phyloP scores from a whole-genome alignment of 345 rosid species.

The Fremontodendron californicum region DNA sequence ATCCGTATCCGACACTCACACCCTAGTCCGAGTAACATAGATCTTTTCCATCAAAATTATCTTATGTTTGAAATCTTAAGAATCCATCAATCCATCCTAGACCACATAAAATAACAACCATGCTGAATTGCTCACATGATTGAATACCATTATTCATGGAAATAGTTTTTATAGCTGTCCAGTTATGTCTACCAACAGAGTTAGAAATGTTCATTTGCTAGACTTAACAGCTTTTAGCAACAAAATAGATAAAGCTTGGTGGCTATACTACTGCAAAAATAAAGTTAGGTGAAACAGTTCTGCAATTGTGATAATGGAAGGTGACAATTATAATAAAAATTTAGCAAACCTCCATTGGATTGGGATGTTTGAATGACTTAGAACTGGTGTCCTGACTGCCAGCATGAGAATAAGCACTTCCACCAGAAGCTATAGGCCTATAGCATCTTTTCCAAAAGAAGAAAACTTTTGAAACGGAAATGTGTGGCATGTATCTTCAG shows the following conservation, averaged over 20 bases:
- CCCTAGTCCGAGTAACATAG: too few species aligned
- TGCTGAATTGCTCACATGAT: background rate
- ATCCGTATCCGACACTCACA: too few species aligned
- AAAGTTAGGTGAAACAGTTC: background rate
- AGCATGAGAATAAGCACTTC: slow-evolving; percentile 23
- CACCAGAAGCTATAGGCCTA: slow-evolving; percentile 20
- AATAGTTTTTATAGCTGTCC: background rate
- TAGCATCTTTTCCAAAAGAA: slow-evolving; percentile 30
- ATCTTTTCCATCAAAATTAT: background rate
- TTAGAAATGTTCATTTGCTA: background rate
- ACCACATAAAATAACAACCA: too few species aligned
- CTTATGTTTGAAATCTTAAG: background rate
- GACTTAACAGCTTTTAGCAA: background rate
- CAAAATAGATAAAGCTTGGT: background rate
- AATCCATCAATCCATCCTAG: too few species aligned
- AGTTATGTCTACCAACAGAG: background rate
- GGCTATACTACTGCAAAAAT: background rate
- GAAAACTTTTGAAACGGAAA: slow-evolving; percentile 53
- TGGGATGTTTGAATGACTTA: slow-evolving; percentile 28
- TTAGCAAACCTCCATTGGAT: slow-evolving; percentile 34
- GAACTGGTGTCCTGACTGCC: slow-evolving; percentile 25
- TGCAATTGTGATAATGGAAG: background rate
- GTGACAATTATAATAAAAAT: background rate
- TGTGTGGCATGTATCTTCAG: slow-evolving; percentile 87
- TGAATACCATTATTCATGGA: too few species aligned